Evolutionary conservation across 75 land plant species (phyloP).

Genomic region (Azolla pinnata): DNA sequence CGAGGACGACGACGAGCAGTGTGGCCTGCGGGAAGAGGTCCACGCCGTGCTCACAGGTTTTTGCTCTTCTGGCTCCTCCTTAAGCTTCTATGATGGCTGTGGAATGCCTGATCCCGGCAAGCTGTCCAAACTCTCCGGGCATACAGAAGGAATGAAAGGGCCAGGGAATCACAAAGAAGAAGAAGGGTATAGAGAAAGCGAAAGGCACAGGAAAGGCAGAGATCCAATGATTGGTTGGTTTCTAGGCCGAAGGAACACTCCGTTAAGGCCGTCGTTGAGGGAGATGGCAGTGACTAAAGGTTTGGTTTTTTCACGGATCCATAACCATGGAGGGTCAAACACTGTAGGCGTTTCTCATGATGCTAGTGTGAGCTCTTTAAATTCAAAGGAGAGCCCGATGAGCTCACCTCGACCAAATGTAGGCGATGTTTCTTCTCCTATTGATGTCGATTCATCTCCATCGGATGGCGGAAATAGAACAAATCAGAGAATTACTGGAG

Average conservation of each 20-base stretch:
- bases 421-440: background rate
- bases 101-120: constrained; percentile 28
- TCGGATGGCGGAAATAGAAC: background rate
- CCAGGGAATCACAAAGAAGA: too few relatives aligned
- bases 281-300: constrained; percentile 45
- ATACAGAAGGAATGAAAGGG: too few relatives aligned
- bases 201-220: constrained; percentile 14
- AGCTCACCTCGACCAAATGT: too few relatives aligned
- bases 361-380: too few relatives aligned
- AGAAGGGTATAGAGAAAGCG: too few relatives aligned
- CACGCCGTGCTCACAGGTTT: constrained; percentile 44
- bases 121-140: constrained; percentile 14
- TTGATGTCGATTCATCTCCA: background rate
- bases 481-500: too few relatives aligned
- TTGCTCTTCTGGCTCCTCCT: constrained; percentile 22
- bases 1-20: constrained; percentile 32
- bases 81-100: constrained; percentile 43
- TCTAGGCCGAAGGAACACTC: constrained; percentile 48
- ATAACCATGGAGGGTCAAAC: background rate
- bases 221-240: constrained; percentile 64
- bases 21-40: constrained; percentile 19
- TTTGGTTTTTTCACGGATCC: background rate
- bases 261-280: constrained; percentile 67
- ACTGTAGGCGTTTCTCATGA: too few relatives aligned
- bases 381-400: too few relatives aligned